Evolutionary conservation across 805 yeast species (phyloP).

Genomic region (Ogataea paraovalis): DNA sequence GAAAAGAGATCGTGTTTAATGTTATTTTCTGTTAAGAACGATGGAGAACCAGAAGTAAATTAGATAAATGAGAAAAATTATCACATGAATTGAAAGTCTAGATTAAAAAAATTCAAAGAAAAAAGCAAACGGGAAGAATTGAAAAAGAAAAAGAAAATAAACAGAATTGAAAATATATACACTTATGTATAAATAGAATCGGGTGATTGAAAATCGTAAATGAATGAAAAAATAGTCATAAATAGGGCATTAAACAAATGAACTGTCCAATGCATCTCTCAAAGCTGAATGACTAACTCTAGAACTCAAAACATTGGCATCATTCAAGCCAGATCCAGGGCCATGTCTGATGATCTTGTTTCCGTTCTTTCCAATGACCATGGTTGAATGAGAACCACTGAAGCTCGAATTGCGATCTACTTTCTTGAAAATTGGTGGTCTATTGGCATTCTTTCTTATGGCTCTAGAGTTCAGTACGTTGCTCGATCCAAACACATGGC

Average conservation of each 20-base stretch:
- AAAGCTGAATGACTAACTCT: slow-evolving; percentile 46
- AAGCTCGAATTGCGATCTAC: slow-evolving; percentile 8
- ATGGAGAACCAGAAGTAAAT: too few relatives aligned
- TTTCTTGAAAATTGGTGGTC: slow-evolving; percentile 1
- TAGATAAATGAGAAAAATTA: too few relatives aligned
- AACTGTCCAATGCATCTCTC: slow-evolving; percentile 39
- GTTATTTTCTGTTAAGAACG: too few relatives aligned
- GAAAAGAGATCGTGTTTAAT: too few relatives aligned
- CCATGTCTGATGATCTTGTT: slow-evolving; percentile 42
- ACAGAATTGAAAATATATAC: not conserved
- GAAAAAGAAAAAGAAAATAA: not conserved
- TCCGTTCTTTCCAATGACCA: slow-evolving; percentile 40
- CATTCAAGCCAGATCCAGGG: slow-evolving; percentile 33
- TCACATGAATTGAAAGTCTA: not conserved
- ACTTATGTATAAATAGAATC: not conserved
- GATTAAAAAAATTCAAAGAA: not conserved
- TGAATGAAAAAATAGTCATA: too few relatives aligned
- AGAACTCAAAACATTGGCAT: slow-evolving; percentile 33
- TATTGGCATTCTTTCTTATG: not conserved
- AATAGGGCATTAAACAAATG: slow-evolving; percentile 12
- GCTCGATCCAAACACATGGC: too few relatives aligned
- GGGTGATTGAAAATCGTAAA: not conserved
- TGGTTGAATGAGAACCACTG: slow-evolving; percentile 38
- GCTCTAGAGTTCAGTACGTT: too few relatives aligned
- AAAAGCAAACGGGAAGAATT: not conserved